Percentiles rank a stretch among this genome's conserved stretches.
Evolutionary conservation across 495 filamentous ascomycete species (phyloP).

Genomic region (Penicillium nucicola): DNA sequence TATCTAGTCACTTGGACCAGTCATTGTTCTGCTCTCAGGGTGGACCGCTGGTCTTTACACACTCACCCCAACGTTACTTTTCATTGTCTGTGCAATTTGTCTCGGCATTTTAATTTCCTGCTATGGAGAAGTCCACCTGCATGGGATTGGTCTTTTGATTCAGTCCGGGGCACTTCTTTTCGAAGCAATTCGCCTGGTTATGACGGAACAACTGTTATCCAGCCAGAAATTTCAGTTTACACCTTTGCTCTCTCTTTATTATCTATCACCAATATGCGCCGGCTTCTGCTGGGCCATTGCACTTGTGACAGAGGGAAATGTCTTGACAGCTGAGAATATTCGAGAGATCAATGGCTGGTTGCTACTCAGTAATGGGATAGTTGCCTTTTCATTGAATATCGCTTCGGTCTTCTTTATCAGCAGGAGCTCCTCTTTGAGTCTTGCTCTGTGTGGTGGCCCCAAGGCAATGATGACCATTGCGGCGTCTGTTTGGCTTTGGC

Average conservation of each 20-base stretch:
- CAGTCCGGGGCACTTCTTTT: not conserved
- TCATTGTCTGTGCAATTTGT: not conserved
- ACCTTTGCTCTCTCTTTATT: not conserved
- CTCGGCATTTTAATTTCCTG: not conserved
- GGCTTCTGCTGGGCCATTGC: not conserved
- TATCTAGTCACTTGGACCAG: not conserved
- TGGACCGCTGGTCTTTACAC: not conserved
- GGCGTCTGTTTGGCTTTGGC: not conserved
- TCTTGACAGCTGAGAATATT: not conserved
- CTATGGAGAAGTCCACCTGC: not conserved
- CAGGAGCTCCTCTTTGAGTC: not conserved
- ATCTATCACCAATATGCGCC: not conserved
- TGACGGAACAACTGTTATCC: not conserved
- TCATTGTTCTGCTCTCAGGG: not conserved
- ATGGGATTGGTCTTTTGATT: not conserved
- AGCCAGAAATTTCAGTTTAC: not conserved
- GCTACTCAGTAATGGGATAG: not conserved
- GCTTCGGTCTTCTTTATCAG: not conserved
- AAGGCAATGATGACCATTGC: not conserved
- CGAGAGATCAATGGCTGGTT: not conserved
- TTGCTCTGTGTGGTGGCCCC: not conserved
- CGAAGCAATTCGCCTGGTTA: not conserved
- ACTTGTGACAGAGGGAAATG: not conserved
- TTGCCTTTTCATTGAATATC: not conserved
- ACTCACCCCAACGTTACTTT: not conserved